Conservation (phyloP, 257 asterid species). For the Ilex asprella region DNA sequence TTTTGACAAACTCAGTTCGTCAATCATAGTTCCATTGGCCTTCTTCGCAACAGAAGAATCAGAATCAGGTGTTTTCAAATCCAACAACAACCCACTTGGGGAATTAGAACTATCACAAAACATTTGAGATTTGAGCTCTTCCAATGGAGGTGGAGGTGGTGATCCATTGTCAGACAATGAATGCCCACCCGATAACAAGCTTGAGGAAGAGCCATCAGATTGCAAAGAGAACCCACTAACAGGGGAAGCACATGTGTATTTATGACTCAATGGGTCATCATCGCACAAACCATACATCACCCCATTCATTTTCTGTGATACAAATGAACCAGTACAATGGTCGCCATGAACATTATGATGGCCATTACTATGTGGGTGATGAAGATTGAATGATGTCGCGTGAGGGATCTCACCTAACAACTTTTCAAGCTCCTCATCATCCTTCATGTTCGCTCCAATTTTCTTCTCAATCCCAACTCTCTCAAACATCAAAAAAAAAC, state of each 20-base stretch:
- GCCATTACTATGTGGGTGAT: constrained; percentile 20
- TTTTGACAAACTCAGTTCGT: constrained; percentile 34
- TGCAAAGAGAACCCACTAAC: constrained; percentile 51
- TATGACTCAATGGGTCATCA: constrained; percentile 31
- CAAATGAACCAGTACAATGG: constrained; percentile 10
- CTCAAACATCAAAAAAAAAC: constrained; percentile 28
- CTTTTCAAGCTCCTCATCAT: constrained; percentile 69
- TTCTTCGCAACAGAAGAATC: constrained; percentile 8
- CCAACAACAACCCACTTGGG: constrained; percentile 27
- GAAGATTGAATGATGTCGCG: constrained; percentile 47
- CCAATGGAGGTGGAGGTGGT: constrained; percentile 37
- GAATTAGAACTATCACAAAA: constrained; percentile 16
- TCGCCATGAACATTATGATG: constrained; percentile 25
- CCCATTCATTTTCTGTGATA: constrained; percentile 21
- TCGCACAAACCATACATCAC: constrained; percentile 25
- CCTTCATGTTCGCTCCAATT: constrained; percentile 39
- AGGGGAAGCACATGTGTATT: constrained; percentile 48
- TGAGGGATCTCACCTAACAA: constrained; percentile 86
- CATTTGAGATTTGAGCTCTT: constrained; percentile 31
- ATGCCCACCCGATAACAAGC: constrained; percentile 44
- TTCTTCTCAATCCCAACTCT: constrained; percentile 20
- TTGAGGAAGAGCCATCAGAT: constrained; percentile 62
- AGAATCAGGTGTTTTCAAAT: constrained; percentile 14
- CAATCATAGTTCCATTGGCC: constrained; percentile 19
- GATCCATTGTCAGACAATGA: constrained; percentile 48